Conservation (phyloP, 2,329 filamentous ascomycete genomes). For the Shiraia sp. region DNA sequence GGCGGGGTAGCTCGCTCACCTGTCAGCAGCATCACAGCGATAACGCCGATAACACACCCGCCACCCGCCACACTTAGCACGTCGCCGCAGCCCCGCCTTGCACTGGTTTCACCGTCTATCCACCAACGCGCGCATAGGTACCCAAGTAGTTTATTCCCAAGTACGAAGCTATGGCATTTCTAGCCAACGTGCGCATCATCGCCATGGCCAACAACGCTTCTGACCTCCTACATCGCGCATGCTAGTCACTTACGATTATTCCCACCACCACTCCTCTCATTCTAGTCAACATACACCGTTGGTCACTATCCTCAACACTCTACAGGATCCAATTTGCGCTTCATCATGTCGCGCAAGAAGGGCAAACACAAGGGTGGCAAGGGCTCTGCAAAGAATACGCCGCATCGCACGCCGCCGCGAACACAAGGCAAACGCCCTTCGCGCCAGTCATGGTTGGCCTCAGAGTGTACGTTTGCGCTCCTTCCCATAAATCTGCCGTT, state of each 20-base stretch:
- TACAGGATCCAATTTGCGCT: background rate
- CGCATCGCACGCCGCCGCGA: conserved; percentile 18
- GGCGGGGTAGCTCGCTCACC: conserved; percentile 2
- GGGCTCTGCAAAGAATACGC: conserved; percentile 22
- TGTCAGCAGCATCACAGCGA: too few relatives aligned
- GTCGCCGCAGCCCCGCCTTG: too few relatives aligned
- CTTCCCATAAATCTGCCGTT: conserved; percentile 3
- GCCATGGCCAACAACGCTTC: conserved; percentile 2
- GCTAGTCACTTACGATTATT: background rate
- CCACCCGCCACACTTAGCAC: too few relatives aligned
- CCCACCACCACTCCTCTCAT: background rate
- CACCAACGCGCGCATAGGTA: too few relatives aligned
- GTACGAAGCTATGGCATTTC: too few relatives aligned
- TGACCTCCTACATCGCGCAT: conserved; percentile 1
- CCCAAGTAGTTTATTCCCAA: too few relatives aligned
- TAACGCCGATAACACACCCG: too few relatives aligned
- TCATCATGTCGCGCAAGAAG: conserved; percentile 34
- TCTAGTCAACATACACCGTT: too few relatives aligned
- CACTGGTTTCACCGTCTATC: too few relatives aligned
- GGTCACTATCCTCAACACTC: too few relatives aligned
- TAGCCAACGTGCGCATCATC: conserved; percentile 2
- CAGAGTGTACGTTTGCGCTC: conserved; percentile 23
- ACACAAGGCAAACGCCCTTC: conserved; percentile 8
- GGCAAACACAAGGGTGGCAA: conserved; percentile 30
- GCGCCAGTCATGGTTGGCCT: conserved; percentile 15